A percentile compares a stretch with the other conserved stretches of the same genome.
These are phyloP conservation scores for Colletotrichum graminicola DNA, from an alignment of 2,329 filamentous ascomycete species.

Conservation along the genomic window DNA sequence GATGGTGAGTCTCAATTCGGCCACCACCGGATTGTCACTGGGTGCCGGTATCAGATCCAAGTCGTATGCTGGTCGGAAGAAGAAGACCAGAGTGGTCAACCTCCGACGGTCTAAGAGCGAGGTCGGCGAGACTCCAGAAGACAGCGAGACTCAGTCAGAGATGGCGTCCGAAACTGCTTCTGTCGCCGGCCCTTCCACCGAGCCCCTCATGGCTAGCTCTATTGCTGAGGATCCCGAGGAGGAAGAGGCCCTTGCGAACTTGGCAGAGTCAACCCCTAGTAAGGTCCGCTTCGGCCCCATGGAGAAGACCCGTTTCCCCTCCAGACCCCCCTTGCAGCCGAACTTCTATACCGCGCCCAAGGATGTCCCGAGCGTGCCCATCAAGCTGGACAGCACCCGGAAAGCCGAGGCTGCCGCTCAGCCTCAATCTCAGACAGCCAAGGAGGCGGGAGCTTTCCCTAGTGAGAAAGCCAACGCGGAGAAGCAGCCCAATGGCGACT, in stretches of 20 bases:
- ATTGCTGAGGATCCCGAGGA: constrained; percentile 72
- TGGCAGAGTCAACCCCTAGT: constrained; percentile 46
- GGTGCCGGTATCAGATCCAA: constrained; percentile 71
- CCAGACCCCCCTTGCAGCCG: constrained; percentile 51
- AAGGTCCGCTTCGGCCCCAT: constrained; percentile 58
- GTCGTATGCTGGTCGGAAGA: constrained; percentile 75
- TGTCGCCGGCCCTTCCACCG: constrained; percentile 70
- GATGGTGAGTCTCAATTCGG: constrained; percentile 71
- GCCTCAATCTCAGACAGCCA: constrained; percentile 32
- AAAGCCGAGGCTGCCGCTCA: constrained; percentile 41
- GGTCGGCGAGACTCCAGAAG: constrained; percentile 64
- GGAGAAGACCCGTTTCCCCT: constrained; percentile 47
- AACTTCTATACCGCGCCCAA: constrained; percentile 49
- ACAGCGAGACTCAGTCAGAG: constrained; percentile 60
- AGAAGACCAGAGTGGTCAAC: constrained; percentile 87
- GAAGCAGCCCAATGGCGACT: constrained; percentile 46
- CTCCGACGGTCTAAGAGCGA: constrained; percentile 73
- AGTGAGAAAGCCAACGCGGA: constrained; percentile 51
- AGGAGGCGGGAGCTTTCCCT: constrained; percentile 46
- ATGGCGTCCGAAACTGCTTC: constrained; percentile 66
- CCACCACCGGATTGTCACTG: constrained; percentile 72
- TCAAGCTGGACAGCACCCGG: constrained; percentile 27
- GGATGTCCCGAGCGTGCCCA: constrained; percentile 35
- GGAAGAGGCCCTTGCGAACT: constrained; percentile 50
- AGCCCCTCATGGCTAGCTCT: constrained; percentile 67